phyloP scores from a whole-genome alignment of 2,329 filamentous ascomycete genomes.

The Rasamsonia emersonii region DNA sequence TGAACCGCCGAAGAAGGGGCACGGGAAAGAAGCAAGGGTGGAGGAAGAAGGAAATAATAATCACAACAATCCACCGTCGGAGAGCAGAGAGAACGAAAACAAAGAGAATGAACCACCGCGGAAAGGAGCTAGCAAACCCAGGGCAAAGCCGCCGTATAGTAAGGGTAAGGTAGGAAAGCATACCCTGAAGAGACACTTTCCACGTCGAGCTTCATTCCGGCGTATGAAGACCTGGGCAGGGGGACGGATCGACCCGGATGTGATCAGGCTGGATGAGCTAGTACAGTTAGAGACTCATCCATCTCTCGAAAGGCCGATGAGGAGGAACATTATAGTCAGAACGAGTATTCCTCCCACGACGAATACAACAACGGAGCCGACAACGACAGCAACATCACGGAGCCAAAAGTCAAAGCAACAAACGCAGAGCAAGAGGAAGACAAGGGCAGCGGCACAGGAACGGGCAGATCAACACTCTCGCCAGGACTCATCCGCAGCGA shows the following conservation, averaged over 20 bases:
- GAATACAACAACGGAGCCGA: not conserved
- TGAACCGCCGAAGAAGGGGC: too few relatives aligned
- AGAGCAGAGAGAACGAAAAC: too few relatives aligned
- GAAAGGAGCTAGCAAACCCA: too few relatives aligned
- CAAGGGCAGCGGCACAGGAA: not conserved
- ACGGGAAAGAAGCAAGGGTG: too few relatives aligned
- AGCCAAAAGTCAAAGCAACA: not conserved
- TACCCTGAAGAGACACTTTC: too few relatives aligned
- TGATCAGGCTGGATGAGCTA: not conserved
- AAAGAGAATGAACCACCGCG: too few relatives aligned
- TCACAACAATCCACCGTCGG: too few relatives aligned
- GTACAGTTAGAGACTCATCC: not conserved
- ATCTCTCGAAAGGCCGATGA: not conserved
- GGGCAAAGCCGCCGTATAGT: too few relatives aligned
- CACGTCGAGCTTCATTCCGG: not conserved
- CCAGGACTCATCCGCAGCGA: not conserved
- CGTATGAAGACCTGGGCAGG: conserved; percentile 5
- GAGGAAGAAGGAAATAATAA: too few relatives aligned
- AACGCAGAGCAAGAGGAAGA: not conserved
- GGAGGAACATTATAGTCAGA: too few relatives aligned
- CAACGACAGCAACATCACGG: not conserved
- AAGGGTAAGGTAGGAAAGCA: too few relatives aligned
- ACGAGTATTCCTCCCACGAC: too few relatives aligned
- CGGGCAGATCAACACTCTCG: not conserved
- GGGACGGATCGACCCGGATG: not conserved